Base-by-base conservation (phyloP, 1,139 yeast genomes). In the Candida sp. region DNA sequence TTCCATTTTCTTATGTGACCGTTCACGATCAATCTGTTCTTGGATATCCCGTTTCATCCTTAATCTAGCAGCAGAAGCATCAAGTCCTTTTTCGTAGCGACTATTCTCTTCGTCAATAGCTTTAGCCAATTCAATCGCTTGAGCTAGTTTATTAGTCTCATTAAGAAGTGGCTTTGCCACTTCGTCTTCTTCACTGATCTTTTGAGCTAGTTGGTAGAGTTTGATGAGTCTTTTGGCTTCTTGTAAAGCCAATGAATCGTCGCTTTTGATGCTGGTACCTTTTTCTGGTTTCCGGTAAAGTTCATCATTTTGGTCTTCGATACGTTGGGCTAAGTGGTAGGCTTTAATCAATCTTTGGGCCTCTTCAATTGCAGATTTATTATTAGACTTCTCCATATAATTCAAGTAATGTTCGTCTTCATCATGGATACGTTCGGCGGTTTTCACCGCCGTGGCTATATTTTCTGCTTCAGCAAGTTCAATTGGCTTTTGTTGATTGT, bases 91-190 rank as follows among this genome's bases (percentile, higher is more conserved):
- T 40, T 46, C 40, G 33, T 38, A 4, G 23, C 43, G n/a, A 22
- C 43, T 47, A 30, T 45, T 43, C 45, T 42, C 50, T 46, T 37
- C 25, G 27, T 19, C 34, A 27, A 37, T 37, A 8, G 27, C 21
- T 15, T 21, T 11, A 15, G 39, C 39, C 5, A 37, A 6, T 11
- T 37, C 23, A 9, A 15, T 9, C 8, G 33, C 39, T 12, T 15
- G 11, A 11, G 39, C 39, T 21, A 37, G 27, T 29, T 37, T 37
- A 12, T 37, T 12, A n/a, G 23, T 22, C 21, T 35, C 29, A 5
- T 22, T 11, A 11, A 22, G 27, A 35, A 21, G n/a, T 35, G 22
- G 38, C 7, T 35, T 22, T 2, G 9, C 38, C 19, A 15, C 22
- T 22, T 22, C 9, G 8, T 35, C 29, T 5, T 35, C 23, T 35